A percentile compares a stretch with the other conserved stretches of the same genome.
These are phyloP conservation scores for Marasmius sp. DNA, from an alignment of 1,284 basidiomycete genomes.

Conservation along the genomic window DNA sequence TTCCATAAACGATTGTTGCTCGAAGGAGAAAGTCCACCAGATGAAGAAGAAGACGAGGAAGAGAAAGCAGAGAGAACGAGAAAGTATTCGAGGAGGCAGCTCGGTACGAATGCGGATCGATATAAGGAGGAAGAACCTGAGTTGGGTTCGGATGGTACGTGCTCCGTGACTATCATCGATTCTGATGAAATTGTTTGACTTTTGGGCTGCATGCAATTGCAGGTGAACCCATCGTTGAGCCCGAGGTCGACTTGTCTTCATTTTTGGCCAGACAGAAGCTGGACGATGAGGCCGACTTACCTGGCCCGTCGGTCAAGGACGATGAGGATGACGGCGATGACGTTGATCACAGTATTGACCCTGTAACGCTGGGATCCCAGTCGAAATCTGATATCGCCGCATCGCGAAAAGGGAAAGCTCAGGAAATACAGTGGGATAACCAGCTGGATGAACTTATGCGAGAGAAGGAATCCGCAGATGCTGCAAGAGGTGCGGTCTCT, in stretches of 20 bases:
- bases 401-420: conserved; percentile 61
- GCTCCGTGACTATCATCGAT: not conserved
- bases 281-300: conserved; percentile 35
- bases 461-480: conserved; percentile 72
- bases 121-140: conserved; percentile 68
- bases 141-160: conserved; percentile 65
- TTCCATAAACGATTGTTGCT: conserved; percentile 58
- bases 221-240: conserved; percentile 70
- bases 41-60: conserved; percentile 48
- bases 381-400: conserved; percentile 25
- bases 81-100: conserved; percentile 55
- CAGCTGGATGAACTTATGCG: conserved; percentile 60
- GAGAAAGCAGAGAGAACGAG: conserved; percentile 44
- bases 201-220: not conserved
- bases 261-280: conserved; percentile 65
- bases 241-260: conserved; percentile 68
- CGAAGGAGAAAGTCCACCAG: conserved; percentile 48
- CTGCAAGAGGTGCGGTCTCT: conserved; percentile 56
- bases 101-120: conserved; percentile 69
- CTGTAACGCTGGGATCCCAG: conserved; percentile 33
- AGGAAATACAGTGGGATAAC: conserved; percentile 66
- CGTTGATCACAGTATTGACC: conserved; percentile 58
- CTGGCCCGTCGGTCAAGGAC: conserved; percentile 29
- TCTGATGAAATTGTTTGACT: not conserved
- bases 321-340: conserved; percentile 60